Evolutionary conservation across 768 basidiomycete species (phyloP).

Genomic region (Termitomyces heimii): DNA sequence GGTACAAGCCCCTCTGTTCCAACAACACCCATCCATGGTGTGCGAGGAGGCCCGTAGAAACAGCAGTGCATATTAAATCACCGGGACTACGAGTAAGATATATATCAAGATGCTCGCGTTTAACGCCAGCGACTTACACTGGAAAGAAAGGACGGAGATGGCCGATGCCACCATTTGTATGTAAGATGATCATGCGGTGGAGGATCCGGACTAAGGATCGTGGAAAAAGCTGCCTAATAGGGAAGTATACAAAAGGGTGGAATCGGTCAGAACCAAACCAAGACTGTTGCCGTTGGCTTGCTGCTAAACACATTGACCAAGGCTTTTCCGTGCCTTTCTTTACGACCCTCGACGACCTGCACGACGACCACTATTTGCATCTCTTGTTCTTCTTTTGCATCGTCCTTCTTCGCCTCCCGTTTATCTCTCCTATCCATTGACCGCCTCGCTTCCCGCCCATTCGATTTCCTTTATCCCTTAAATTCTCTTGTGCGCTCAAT

Average conservation of each 20-base stretch:
- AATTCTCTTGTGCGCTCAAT: constrained; percentile 22
- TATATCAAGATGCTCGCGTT: neutral
- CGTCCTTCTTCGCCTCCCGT: constrained; percentile 17
- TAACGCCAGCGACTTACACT: neutral
- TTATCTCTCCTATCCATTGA: constrained; percentile 25
- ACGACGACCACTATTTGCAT: constrained; percentile 45
- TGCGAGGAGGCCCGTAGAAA: neutral
- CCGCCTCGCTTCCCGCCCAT: constrained; percentile 9
- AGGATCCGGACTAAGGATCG: constrained; percentile 8
- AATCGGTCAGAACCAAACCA: constrained; percentile 27
- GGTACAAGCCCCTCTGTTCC: neutral
- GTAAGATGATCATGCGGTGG: constrained; percentile 1
- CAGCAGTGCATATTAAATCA: neutral
- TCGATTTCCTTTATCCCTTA: constrained; percentile 20
- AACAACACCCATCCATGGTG: no score
- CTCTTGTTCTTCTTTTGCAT: constrained; percentile 38
- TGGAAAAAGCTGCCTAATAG: constrained; percentile 16
- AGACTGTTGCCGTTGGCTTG: constrained; percentile 26
- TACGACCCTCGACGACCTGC: constrained; percentile 50
- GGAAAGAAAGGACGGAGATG: neutral
- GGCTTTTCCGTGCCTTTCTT: constrained; percentile 35
- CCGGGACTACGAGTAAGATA: neutral
- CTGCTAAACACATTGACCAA: constrained; percentile 24
- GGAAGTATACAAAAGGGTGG: constrained; percentile 27
- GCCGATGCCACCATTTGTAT: neutral